Percentiles rank a stretch among this genome's conserved stretches.
Conservation (phyloP, 352 stramenopile genomes). For the Sclerospora graminicola region DNA sequence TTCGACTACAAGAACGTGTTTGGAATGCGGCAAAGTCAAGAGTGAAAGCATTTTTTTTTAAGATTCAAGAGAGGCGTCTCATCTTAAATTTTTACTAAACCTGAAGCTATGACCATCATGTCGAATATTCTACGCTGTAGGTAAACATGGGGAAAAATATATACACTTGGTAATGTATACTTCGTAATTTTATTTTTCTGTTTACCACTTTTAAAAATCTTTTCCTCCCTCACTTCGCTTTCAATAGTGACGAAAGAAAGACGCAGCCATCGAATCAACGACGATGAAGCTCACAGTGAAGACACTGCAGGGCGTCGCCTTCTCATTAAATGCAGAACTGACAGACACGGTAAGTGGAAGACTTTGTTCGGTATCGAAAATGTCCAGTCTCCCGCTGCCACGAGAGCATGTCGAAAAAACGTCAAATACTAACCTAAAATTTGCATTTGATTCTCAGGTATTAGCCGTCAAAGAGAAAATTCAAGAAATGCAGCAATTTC, state of each 20-base stretch:
- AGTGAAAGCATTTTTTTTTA: no score
- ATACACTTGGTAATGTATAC: no score
- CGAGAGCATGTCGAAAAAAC: no score
- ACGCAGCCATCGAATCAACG: constrained; percentile 11
- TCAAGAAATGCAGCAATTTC: constrained; percentile 56
- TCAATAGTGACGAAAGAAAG: constrained; percentile 2
- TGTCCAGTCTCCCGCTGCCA: no score
- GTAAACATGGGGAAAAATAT: no score
- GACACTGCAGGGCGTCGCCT: constrained; percentile 77
- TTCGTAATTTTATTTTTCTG: no score
- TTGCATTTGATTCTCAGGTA: constrained; percentile 34
- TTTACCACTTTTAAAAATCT: constrained; percentile 4
- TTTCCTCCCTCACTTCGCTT: constrained; percentile 5
- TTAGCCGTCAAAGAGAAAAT: constrained; percentile 74
- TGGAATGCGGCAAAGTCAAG: no score
- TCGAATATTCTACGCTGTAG: no score
- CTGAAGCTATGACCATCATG: no score
- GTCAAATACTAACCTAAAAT: constrained; percentile 2
- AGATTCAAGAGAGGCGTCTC: no score
- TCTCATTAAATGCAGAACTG: constrained; percentile 59
- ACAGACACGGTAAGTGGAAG: constrained; percentile 46
- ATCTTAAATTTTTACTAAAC: no score
- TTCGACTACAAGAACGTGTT: no score
- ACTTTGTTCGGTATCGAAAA: not conserved
- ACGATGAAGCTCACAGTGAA: constrained; percentile 84